Evolutionary conservation across 2,329 filamentous ascomycete species (phyloP), one percentile per base, ranked within the genome.

Genomic region (Malbranchea cinnamomea): DNA sequence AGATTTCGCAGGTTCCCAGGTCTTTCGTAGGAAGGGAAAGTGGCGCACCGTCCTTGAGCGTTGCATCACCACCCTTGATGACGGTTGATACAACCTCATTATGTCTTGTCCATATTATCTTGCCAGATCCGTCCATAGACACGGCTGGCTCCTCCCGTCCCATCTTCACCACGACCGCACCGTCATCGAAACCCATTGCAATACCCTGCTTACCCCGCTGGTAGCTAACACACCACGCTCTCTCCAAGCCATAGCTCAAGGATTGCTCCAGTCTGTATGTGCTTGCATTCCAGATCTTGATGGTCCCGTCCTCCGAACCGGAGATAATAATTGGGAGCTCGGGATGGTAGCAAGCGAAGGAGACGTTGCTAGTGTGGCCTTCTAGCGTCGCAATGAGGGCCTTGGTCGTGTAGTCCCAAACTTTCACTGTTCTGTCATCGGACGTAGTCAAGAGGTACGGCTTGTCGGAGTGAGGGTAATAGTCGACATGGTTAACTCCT

Each of bases 381-480:
- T 98, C 89, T 27, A 98, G 68, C 2, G 87, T 95, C 17, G 89
- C 89, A 50, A 95, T 94, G 41, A 95, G 66, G 8, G 84, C 89
- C 61, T 98, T 98, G 28, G 85, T 95, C 8, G 87, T 95, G 64
- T 98, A 95, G 53, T 98, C 89, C 87, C 89, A 98, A 32, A 98
- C 74, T 66, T 95, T 95, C 46, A 95, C 83, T 1, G 87, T 95
- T 46, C 82, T 75, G 57, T 95, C 89, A 53, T 98, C 89, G 5
- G 84, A 93, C 9, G 87, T 94, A 14, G 89, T 98, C 40, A 98
- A 75, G 26, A 98, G 75, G 50, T 98, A 95, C 21, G 72, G 72
- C 50, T 77, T 77, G 53, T 77, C 72, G 15, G 67, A 68, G 39
- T 74, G 69, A 4, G 72, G 72, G 46, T 76, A 77, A 51, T 76